Evolutionary conservation across 345 rosid genomes (phyloP).

Genomic region (Eucalyptus sideroxylon): DNA sequence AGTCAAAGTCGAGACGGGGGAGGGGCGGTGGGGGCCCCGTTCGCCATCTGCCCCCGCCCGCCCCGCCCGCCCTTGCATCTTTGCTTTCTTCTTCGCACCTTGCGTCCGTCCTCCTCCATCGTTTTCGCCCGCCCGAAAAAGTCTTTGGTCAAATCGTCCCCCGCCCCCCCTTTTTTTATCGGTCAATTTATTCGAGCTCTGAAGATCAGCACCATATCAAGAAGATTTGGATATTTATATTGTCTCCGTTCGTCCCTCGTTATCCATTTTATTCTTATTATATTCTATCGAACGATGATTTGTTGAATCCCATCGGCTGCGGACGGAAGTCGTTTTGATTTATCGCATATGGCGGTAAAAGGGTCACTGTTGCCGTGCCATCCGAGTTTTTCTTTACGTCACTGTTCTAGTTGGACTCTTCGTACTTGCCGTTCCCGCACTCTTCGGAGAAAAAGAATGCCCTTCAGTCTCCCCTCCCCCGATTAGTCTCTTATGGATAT

Average conservation of each 20-base stretch:
- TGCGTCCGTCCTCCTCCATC: not conserved
- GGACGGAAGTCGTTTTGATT: not conserved
- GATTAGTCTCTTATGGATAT: not conserved
- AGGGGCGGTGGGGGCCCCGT: not conserved
- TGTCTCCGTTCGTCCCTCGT: not conserved
- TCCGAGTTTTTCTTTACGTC: not conserved
- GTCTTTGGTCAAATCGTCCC: not conserved
- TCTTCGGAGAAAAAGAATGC: not conserved
- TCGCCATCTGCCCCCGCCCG: not conserved
- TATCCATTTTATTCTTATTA: not conserved
- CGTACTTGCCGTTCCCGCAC: not conserved
- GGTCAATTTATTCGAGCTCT: not conserved
- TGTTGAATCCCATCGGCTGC: accelerated
- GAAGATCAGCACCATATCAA: not conserved
- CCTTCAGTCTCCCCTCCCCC: too few relatives aligned
- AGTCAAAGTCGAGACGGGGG: not conserved
- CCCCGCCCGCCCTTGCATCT: not conserved
- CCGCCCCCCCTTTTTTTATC: not conserved
- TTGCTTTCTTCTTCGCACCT: not conserved
- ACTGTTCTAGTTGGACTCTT: not conserved
- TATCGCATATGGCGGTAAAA: not conserved
- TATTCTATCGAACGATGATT: not conserved
- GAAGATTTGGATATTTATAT: not conserved
- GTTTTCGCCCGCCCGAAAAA: not conserved
- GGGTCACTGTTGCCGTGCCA: not conserved